Conservation (phyloP, 1,284 basidiomycete species). For the Coniophora puteana region DNA sequence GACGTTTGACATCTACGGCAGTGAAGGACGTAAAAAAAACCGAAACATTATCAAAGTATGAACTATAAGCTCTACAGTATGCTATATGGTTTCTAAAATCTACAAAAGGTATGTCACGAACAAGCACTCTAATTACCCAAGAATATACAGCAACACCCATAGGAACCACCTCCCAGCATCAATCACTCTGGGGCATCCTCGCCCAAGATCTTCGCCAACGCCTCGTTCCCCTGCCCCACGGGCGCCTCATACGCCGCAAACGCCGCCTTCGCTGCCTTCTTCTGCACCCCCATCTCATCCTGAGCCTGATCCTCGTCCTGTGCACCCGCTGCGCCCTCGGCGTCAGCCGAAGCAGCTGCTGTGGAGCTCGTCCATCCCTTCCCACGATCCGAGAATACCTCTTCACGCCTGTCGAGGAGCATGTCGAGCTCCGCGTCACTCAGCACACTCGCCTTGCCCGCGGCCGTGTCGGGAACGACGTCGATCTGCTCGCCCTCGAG, state of each 20-base stretch:
- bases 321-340: constrained; percentile 24
- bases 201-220: constrained; percentile 68
- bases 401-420: constrained; percentile 78
- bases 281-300: constrained; percentile 18
- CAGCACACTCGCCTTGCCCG: constrained; percentile 69
- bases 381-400: constrained; percentile 74
- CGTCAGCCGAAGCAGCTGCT: constrained; percentile 12
- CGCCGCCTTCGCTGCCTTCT: constrained; percentile 44
- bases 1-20: too few relatives aligned
- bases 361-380: constrained; percentile 79
- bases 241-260: constrained; percentile 85
- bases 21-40: too few relatives aligned
- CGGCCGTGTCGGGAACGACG: constrained; percentile 73
- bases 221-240: constrained; percentile 65
- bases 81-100: too few relatives aligned
- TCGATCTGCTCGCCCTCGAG: constrained; percentile 89
- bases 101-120: too few relatives aligned
- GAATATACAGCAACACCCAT: too few relatives aligned
- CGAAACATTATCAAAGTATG: too few relatives aligned
- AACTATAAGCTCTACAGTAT: too few relatives aligned
- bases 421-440: constrained; percentile 77
- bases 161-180: too few relatives aligned
- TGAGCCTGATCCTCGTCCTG: constrained; percentile 21
- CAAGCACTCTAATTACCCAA: too few relatives aligned
- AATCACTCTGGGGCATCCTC: constrained; percentile 35